These are phyloP conservation scores for Tylopilus subfusipes DNA, from an alignment of 768 basidiomycete species.

Conservation along the genomic window DNA sequence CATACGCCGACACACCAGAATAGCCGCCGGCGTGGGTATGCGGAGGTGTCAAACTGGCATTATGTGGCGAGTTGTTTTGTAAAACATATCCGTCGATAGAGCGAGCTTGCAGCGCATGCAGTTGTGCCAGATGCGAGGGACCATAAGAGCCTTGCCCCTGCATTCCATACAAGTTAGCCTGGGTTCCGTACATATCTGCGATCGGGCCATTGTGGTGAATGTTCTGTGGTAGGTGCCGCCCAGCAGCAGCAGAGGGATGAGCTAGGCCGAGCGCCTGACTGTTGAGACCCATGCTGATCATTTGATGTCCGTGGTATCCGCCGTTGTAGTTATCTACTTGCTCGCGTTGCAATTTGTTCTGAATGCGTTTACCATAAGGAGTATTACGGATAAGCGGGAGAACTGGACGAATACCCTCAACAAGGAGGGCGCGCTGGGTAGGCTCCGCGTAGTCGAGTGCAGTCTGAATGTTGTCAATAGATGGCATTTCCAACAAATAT, in stretches of 20 bases:
- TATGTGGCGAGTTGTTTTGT: conserved; percentile 68
- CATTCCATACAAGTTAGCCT: conserved; percentile 60
- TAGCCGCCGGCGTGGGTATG: conserved; percentile 55
- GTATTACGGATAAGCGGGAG: conserved; percentile 98
- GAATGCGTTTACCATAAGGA: conserved; percentile 98
- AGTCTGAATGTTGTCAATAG: conserved; percentile 53
- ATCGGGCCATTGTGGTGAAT: conserved; percentile 53
- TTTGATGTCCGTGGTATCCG: conserved; percentile 58
- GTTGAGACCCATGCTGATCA: conserved; percentile 53
- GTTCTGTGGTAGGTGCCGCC: conserved; percentile 55
- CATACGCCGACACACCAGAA: conserved; percentile 49
- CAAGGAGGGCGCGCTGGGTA: conserved; percentile 84
- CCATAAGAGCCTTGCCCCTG: conserved; percentile 54
- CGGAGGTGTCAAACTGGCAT: conserved; percentile 55
- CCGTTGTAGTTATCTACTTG: conserved; percentile 66
- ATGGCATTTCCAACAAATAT: not conserved
- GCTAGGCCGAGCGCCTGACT: conserved; percentile 52
- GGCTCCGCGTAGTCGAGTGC: conserved; percentile 97
- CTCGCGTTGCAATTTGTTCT: conserved; percentile 96
- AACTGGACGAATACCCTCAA: conserved; percentile 98
- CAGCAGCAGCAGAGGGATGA: conserved; percentile 39
- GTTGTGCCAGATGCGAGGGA: conserved; percentile 53
- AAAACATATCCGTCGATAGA: conserved; percentile 81
- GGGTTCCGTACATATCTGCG: conserved; percentile 61
- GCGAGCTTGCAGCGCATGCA: conserved; percentile 64